Evolutionary conservation across 306 rosid genomes (phyloP).

Genomic region (Dalbergia cochinchinensis): DNA sequence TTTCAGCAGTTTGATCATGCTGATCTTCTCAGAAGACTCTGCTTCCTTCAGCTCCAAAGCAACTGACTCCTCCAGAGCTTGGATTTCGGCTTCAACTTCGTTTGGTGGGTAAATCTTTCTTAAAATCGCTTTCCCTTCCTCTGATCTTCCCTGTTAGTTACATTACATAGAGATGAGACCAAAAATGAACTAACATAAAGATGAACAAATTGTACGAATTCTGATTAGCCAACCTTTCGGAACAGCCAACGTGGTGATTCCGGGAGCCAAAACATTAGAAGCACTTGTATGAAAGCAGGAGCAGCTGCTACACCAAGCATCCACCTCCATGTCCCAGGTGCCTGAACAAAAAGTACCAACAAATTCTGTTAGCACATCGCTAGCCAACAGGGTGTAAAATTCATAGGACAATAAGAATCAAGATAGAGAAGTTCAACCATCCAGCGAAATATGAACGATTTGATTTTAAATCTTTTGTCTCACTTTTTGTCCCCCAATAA

Average conservation of each 20-base stretch:
- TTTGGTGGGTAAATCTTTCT: conserved; percentile 54
- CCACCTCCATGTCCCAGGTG: conserved; percentile 76
- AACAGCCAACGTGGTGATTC: conserved; percentile 80
- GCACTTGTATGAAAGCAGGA: conserved; percentile 61
- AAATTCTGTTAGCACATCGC: neutral
- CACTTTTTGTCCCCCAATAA: no score
- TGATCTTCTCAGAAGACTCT: conserved; percentile 34
- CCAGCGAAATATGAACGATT: no score
- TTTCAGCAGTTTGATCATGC: conserved; percentile 42
- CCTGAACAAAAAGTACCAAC: conserved; percentile 41
- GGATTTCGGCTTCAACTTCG: conserved; percentile 56
- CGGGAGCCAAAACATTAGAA: conserved; percentile 61
- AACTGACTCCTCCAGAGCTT: conserved; percentile 57
- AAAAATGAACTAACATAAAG: neutral
- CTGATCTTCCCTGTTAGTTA: conserved; percentile 57
- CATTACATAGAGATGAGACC: neutral
- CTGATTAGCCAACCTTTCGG: conserved; percentile 56
- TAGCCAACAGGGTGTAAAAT: neutral
- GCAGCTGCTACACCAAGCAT: conserved; percentile 76
- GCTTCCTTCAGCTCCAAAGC: conserved; percentile 46
- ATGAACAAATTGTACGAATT: neutral
- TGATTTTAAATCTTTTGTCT: no score
- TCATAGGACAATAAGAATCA: neutral
- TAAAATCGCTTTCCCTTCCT: conserved; percentile 58
- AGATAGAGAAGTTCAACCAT: neutral